Conservation (phyloP, 2,329 filamentous ascomycete genomes). For the Phyllosticta capitalensis region DNA sequence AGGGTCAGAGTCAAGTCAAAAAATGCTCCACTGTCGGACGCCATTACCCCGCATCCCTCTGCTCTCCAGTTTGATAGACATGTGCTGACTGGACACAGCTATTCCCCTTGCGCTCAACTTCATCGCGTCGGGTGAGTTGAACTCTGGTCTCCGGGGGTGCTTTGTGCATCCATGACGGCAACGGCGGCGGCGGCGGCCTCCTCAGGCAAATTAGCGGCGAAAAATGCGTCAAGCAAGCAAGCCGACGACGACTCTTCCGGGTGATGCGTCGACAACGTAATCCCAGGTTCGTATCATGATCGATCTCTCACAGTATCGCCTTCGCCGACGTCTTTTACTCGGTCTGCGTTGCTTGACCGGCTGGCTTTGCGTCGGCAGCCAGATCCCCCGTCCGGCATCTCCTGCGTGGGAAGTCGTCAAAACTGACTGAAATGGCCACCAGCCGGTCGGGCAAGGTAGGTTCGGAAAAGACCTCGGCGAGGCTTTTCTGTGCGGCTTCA, state of each 20-base stretch:
- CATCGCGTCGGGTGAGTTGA: constrained; percentile 80
- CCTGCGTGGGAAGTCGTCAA: too few relatives aligned
- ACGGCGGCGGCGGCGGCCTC: constrained; percentile 5
- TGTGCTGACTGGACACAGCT: constrained; percentile 41
- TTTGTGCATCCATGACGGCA: not conserved
- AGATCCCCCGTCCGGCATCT: too few relatives aligned
- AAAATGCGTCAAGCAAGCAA: not conserved
- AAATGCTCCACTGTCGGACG: not conserved
- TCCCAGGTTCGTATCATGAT: constrained; percentile 11
- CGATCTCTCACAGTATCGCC: constrained; percentile 6
- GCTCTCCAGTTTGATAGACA: not conserved
- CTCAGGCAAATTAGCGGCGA: not conserved
- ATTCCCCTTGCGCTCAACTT: constrained; percentile 79
- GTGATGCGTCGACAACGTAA: not conserved
- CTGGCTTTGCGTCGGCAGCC: too few relatives aligned
- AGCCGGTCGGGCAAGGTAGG: not conserved
- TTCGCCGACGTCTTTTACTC: not conserved
- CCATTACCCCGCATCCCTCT: not conserved
- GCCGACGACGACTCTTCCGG: not conserved
- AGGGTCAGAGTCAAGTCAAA: constrained; percentile 50
- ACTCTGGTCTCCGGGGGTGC: not conserved
- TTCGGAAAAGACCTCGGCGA: not conserved
- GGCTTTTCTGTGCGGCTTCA: constrained; percentile 48
- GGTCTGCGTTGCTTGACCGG: not conserved
- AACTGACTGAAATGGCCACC: too few relatives aligned